These are phyloP conservation scores for Hebeloma cylindrosporum DNA, from an alignment of 768 basidiomycete genomes.

Conservation along the genomic window DNA sequence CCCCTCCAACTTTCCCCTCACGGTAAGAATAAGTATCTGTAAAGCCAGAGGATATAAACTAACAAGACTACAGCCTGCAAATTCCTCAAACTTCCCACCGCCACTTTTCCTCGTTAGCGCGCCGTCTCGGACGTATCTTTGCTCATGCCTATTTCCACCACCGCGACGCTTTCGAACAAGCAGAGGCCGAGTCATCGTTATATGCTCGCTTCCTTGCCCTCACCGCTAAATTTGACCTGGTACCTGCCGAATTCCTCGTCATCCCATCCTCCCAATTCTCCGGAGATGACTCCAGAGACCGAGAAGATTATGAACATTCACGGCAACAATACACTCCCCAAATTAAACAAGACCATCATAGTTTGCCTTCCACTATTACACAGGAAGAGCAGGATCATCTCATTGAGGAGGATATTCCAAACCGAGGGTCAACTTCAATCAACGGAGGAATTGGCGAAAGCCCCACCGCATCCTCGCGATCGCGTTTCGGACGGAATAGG, in stretches of 20 bases:
- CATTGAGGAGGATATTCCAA: too few relatives aligned
- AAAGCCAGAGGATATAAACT: background rate
- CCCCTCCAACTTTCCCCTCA: slow-evolving; percentile 88
- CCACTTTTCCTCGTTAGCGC: slow-evolving; percentile 88
- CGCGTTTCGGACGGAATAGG: slow-evolving; percentile 50
- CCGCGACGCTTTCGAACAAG: slow-evolving; percentile 86
- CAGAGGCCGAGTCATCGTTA: slow-evolving; percentile 86
- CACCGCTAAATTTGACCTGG: slow-evolving; percentile 76
- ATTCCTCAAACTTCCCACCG: slow-evolving; percentile 79
- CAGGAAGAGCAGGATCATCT: slow-evolving; percentile 7
- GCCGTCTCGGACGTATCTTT: slow-evolving; percentile 92
- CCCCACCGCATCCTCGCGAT: slow-evolving; percentile 30
- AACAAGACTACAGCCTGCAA: slow-evolving; percentile 53
- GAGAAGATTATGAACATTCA: slow-evolving; percentile 23
- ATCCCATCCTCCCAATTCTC: slow-evolving; percentile 49
- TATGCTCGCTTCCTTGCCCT: slow-evolving; percentile 89
- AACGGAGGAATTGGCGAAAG: slow-evolving; percentile 19
- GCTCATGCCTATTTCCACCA: slow-evolving; percentile 97
- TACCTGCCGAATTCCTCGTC: slow-evolving; percentile 80
- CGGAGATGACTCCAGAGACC: slow-evolving; percentile 21
- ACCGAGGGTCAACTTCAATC: background rate
- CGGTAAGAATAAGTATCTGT: slow-evolving; percentile 46
- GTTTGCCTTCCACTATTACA: background rate
- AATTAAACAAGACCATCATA: slow-evolving; percentile 5
- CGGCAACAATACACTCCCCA: slow-evolving; percentile 23